These are phyloP conservation scores for Colletotrichum sp. DNA, from an alignment of 2,329 filamentous ascomycete genomes.

Conservation along the genomic window DNA sequence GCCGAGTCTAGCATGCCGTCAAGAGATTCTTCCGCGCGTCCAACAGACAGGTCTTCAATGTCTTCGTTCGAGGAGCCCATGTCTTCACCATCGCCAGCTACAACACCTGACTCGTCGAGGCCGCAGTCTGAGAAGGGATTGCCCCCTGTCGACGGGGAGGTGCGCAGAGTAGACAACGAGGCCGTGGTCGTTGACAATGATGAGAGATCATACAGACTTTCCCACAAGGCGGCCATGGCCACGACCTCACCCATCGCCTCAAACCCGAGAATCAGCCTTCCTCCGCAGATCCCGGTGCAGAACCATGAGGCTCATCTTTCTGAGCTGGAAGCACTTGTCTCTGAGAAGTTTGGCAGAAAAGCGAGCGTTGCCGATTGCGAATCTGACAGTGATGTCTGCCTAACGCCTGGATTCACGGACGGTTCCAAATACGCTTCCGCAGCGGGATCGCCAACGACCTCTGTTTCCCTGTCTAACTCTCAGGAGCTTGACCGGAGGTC, in stretches of 20 bases:
- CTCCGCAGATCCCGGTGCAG: constrained; percentile 10
- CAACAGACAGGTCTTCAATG: constrained; percentile 16
- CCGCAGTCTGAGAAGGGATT: constrained; percentile 44
- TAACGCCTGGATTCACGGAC: constrained; percentile 2
- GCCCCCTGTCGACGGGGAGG: constrained; percentile 19
- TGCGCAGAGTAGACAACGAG: constrained; percentile 15
- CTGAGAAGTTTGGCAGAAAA: constrained; percentile 13
- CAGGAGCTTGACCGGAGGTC: neutral
- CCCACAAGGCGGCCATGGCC: constrained; percentile 2
- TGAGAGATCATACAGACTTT: constrained; percentile 14
- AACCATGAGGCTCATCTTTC: constrained; percentile 6
- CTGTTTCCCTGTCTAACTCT: neutral
- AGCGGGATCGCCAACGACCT: neutral
- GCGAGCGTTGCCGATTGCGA: constrained; percentile 16
- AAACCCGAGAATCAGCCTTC: constrained; percentile 14
- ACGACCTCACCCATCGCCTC: neutral
- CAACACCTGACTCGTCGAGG: constrained; percentile 45
- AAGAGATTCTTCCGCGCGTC: constrained; percentile 15
- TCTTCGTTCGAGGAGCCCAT: constrained; percentile 41
- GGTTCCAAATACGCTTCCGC: neutral
- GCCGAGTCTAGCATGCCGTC: neutral
- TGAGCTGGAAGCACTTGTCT: constrained; percentile 16
- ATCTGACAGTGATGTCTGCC: constrained; percentile 10
- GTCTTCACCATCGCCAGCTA: constrained; percentile 36
- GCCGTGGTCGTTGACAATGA: constrained; percentile 16